Percentiles rank a stretch among this genome's conserved stretches.
phyloP scores from a whole-genome alignment of 2,329 filamentous ascomycete genomes.

The Coniochaeta sp. region DNA sequence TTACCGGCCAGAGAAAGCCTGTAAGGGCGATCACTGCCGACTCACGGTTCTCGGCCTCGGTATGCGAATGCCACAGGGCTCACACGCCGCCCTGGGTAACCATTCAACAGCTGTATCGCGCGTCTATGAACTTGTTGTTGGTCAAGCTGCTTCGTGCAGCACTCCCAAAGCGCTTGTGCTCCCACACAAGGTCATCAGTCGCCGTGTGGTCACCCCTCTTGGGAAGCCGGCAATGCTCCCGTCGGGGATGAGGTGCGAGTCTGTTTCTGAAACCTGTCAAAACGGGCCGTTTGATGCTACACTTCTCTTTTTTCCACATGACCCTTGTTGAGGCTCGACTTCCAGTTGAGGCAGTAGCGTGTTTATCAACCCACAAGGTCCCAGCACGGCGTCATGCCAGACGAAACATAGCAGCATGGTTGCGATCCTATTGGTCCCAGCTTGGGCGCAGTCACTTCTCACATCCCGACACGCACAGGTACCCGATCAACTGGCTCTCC shows the following conservation, averaged over 20 bases:
- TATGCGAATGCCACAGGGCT: background rate
- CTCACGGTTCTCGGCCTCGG: background rate
- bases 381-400: background rate
- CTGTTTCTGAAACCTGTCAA: background rate
- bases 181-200: too few species aligned
- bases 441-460: background rate
- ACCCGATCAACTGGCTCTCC: background rate
- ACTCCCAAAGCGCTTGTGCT: background rate
- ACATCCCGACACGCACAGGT: background rate
- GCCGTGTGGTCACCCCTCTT: too few species aligned
- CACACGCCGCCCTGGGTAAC: too few species aligned
- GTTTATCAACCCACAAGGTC: background rate
- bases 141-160: background rate
- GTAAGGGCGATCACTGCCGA: background rate
- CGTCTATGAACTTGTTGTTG: background rate
- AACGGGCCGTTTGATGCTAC: background rate
- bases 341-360: background rate
- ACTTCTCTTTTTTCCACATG: background rate
- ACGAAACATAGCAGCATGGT: background rate
- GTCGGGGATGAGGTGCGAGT: background rate
- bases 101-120: background rate
- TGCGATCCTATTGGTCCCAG: conserved; percentile 1
- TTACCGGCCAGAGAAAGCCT: background rate
- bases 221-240: too few species aligned
- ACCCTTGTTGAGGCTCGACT: background rate